Conservation (phyloP, 176 grass and related monocot genomes). For the Carex parvula region DNA sequence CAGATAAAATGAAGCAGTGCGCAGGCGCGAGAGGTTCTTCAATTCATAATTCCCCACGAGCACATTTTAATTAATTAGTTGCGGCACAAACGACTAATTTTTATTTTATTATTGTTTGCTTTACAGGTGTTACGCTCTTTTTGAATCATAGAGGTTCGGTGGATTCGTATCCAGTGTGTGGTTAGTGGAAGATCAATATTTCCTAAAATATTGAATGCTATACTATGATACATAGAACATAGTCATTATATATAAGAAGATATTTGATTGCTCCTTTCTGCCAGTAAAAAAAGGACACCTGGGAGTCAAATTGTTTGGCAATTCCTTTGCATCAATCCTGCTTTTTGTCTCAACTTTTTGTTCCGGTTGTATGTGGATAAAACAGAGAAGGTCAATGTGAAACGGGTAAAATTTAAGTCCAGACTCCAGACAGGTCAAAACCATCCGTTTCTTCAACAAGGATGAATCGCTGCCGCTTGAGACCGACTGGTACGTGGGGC, state of each 20-base stretch:
- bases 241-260: too few relatives aligned
- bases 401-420: too few relatives aligned
- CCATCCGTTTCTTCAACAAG: too few relatives aligned
- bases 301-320: neutral
- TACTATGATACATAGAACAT: neutral
- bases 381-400: too few relatives aligned
- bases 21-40: neutral
- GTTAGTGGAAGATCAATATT: slow-evolving; percentile 6
- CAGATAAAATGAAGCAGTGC: neutral
- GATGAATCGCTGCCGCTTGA: too few relatives aligned
- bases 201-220: slow-evolving; percentile 16
- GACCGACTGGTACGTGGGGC: too few relatives aligned
- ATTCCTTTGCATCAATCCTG: too few relatives aligned
- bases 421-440: too few relatives aligned
- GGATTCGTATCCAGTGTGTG: neutral
- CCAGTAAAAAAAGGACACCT: neutral
- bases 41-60: neutral
- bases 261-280: neutral
- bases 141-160: neutral
- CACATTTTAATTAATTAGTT: neutral
- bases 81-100: neutral
- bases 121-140: neutral
- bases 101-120: neutral
- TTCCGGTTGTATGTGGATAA: too few relatives aligned
- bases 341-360: too few relatives aligned